phyloP scores from a whole-genome alignment of 1,284 basidiomycete genomes.

The Vanrija humicola region DNA sequence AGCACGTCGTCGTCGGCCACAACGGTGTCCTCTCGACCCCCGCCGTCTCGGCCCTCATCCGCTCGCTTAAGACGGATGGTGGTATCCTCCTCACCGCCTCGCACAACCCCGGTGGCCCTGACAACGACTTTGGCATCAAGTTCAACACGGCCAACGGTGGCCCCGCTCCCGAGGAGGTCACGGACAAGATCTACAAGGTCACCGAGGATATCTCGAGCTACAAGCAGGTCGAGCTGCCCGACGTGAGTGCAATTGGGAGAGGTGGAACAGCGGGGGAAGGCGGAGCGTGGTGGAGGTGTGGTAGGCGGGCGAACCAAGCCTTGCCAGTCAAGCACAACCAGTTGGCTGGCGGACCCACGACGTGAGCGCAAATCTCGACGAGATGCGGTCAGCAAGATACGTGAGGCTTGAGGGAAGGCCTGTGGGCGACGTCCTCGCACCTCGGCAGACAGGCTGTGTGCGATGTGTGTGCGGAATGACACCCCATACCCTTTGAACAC shows the following conservation, averaged over 20 bases:
- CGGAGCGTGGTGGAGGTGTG: no score
- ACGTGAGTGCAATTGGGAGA: conserved; percentile 54
- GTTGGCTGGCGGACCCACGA: no score
- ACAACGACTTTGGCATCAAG: conserved; percentile 99
- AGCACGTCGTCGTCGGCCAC: conserved; percentile 83
- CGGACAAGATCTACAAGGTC: conserved; percentile 87
- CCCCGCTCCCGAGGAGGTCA: conserved; percentile 91
- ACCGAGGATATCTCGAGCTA: conserved; percentile 83
- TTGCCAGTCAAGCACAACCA: no score
- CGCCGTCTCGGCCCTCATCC: conserved; percentile 91
- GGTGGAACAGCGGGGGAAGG: no score
- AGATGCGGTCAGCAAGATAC: no score
- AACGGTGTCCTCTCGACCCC: conserved; percentile 92
- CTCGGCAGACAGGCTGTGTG: no score
- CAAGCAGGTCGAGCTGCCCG: conserved; percentile 74
- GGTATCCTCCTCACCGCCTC: conserved; percentile 97
- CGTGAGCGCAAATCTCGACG: no score
- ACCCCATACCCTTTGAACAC: not conserved
- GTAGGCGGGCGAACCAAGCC: no score
- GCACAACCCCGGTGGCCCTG: conserved; percentile 96
- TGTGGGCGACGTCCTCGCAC: no score
- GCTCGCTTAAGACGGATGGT: conserved; percentile 91
- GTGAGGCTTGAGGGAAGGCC: no score
- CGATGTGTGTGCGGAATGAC: no score
- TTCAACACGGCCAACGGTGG: conserved; percentile 98